phyloP scores from a whole-genome alignment of 2,329 filamentous ascomycete species.

The Trichoderma koningiopsis region DNA sequence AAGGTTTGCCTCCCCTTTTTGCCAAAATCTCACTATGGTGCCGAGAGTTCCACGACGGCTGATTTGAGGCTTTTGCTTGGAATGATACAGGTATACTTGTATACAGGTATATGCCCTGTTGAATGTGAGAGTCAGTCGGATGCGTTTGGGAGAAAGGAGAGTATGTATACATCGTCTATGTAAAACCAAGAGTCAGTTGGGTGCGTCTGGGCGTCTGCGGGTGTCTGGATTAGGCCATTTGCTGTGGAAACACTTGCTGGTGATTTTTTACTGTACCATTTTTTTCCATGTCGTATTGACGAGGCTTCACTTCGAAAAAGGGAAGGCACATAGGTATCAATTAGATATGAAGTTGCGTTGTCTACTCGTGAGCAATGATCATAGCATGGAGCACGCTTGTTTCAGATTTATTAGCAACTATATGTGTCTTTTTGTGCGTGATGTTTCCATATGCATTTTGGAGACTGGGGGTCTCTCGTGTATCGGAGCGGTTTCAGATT shows the following conservation, averaged over 20 bases:
- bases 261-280: background rate
- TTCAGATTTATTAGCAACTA: background rate
- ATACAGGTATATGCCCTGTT: background rate
- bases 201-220: background rate
- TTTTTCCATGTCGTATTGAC: too few relatives aligned
- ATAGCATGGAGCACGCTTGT: background rate
- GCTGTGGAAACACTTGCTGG: background rate
- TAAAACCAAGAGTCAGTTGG: background rate
- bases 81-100: background rate
- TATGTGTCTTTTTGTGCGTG: background rate
- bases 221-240: background rate
- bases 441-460: background rate
- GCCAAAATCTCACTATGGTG: background rate
- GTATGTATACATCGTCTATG: background rate
- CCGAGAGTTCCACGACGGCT: background rate
- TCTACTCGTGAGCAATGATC: background rate
- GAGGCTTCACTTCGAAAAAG: background rate
- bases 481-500: conserved; percentile 19
- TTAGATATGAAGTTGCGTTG: background rate
- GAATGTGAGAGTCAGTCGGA: background rate
- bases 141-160: background rate
- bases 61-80: background rate
- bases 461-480: background rate
- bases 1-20: background rate
- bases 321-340: background rate